Evolutionary conservation across 306 rosid species (phyloP), one percentile per base, ranked within the genome.

Genomic region (Quercus wislizeni): DNA sequence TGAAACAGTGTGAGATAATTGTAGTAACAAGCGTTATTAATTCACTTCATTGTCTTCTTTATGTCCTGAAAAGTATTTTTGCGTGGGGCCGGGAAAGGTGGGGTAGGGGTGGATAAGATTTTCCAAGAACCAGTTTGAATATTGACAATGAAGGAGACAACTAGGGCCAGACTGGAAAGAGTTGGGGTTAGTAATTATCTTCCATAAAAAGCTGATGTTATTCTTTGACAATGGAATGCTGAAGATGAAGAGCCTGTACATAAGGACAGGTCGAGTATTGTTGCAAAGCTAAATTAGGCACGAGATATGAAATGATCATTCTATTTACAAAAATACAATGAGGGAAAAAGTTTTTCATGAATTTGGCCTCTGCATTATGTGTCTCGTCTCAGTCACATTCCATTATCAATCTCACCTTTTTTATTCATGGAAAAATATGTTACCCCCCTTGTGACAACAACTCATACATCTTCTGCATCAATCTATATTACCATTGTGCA

Each of bases 261-360:
- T 31, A 21, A 56, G 74, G 79, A 69, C 76, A 83, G 49, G 62
- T 49, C 75, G 68, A 58, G 33, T 62, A 73, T 61, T 80, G 79
- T 83, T 76, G 54, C 74, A 79, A 74, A 83, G 82, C 85, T 75
- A 73, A 71, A 84, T 77, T 73, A 81, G 72, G 87, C 58, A 82
- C 18, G 33, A 49, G 75, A 68, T 80, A 68, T 71, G 75, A 28
- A 76, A 21, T 56, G 17, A 79, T 73, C 57, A 20, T 69, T 78
- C 28, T 46, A 15, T 74, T 76, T n/a, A 56, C 25, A 75, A 65
- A 73, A 73, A 73, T 31, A 31, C 71, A 65, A 30, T 55, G 41
- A 67, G 30, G 69, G 71, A 75, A 81, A 62, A 25, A 7, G 11
- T 33, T 33, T 77, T 78, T 78, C 87, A 69, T 58, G 55, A 55